A percentile compares a stretch with the other conserved stretches of the same genome.
These are phyloP conservation scores for Wallacemonas sp. DNA, from an alignment of 208 protist genomes.

Conservation along the genomic window DNA sequence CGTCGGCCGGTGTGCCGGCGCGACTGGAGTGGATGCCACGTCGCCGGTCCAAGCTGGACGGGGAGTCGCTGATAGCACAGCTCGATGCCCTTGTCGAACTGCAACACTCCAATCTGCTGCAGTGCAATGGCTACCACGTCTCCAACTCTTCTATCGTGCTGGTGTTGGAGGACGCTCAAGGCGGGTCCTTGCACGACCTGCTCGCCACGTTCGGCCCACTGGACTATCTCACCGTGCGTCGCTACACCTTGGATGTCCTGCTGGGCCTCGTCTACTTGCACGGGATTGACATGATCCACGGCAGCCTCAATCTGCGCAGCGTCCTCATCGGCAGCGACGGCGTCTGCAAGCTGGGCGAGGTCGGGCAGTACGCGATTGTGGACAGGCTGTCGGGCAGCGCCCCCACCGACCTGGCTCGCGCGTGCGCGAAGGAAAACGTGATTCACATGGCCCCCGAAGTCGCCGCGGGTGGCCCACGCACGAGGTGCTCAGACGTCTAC, in stretches of 20 bases:
- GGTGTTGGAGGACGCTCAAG: conserved; percentile 65
- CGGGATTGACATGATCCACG: conserved; percentile 49
- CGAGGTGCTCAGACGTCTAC: conserved; percentile 62
- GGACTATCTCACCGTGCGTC: conserved; percentile 23
- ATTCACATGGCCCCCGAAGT: conserved; percentile 72
- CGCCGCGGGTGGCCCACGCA: conserved; percentile 38
- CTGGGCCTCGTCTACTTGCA: conserved; percentile 61
- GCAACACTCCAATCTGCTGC: conserved; percentile 50
- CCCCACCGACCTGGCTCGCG: not conserved
- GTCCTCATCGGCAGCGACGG: conserved; percentile 59
- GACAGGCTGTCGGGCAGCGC: not conserved
- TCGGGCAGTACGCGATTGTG: conserved; percentile 23
- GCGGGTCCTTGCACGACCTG: conserved; percentile 43
- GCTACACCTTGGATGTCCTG: conserved; percentile 53
- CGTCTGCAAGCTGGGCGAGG: conserved; percentile 59
- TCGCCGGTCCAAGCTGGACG: conserved; percentile 26
- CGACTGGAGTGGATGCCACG: conserved; percentile 54
- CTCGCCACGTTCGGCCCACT: conserved; percentile 46
- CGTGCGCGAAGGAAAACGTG: conserved; percentile 26
- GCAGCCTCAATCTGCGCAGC: conserved; percentile 60
- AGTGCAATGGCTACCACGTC: conserved; percentile 39
- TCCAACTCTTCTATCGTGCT: conserved; percentile 31
- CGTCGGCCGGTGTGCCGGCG: conserved; percentile 42
- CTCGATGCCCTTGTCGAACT: conserved; percentile 34
- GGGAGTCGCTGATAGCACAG: conserved; percentile 30